Base-by-base conservation (phyloP, 257 asterid species). In the Jasminum sambac region DNA sequence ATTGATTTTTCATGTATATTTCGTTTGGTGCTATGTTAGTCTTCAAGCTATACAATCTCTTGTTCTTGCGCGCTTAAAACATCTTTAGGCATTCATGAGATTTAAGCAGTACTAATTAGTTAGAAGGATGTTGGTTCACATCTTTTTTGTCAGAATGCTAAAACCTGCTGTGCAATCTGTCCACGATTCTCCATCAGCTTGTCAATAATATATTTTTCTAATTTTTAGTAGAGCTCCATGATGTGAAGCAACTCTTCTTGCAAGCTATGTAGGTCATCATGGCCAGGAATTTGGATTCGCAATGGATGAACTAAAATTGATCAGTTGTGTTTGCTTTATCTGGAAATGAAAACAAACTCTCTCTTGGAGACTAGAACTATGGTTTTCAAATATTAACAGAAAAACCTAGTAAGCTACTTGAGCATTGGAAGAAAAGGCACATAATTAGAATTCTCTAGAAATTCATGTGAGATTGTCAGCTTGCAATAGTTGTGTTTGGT, bases 31-130 rank as follows among this genome's bases (percentile, higher is more conserved):
- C 60, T 14, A 24, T 62, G 52, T 46, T 14, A 24, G 52, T 63
- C 30, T 48, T 63, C 30, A 21, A 52, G 61, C 61, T 25, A 7
- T 9, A 19, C 17, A 19, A 52, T 17, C 10, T 8, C 14, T 52
- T 52, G 6, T 23, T 52, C 6, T 23, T 48, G 7, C 19, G 7
- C 30, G 34, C 40, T 19, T 23, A 46, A 21, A 46, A 30, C 41
- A 48, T 68, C 25, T 52, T 37, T 69, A 37, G 38, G 65, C 58
- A 46, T 74, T 44, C 43, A 21, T 37, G 36, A 72, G 43, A n/a
- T 11, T 42, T 62, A 57, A 40, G 71, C 63, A 13, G 14, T n/a
- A 11, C 68, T 26, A 25, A 61, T 41, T 24, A 34, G 21, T 57
- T 66, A 36, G 38, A 43, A 59, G 40, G 55, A 23, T 37, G n/a